Evolutionary conservation across 2,329 filamentous ascomycete species (phyloP), one percentile per base, ranked within the genome.

Genomic region (Dactylellina drechsleri): DNA sequence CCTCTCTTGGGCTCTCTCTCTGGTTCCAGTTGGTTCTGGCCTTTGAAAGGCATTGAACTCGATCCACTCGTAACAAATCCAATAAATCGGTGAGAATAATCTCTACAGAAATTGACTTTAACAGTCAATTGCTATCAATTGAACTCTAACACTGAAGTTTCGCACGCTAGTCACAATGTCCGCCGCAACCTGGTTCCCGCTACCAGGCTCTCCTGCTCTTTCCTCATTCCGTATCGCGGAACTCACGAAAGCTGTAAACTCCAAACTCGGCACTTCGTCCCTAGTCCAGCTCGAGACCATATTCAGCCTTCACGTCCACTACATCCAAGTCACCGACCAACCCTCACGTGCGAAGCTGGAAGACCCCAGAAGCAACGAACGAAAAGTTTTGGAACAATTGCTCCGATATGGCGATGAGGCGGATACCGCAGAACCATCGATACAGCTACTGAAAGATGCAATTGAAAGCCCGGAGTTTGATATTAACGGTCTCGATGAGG

Each of bases 231-330:
- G 83, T 79, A 80, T 84, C 72, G 82, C 83, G 77, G 83, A 84
- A 81, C 82, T 85, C 75, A 82, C 81, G 78, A 80, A 81, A 77
- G 82, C 83, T 73, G 83, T 85, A 80, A 84, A 85, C 80, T 82
- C 83, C 78, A 77, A 80, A 50, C 77, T 80, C 16, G 77, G 54
- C 23, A 12, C 65, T 18, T 66, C 61, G 13, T 50, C 59, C 15
- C 28, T 58, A 6, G 58, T 75, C 15, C 52, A 66, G 28, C 58
- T 76, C 77, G 84, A 84, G 79, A 84, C 87, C 74, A 82, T 83
- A 73, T 81, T 81, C 62, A 83, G 89, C 77, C 81, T 84, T 66
- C 89, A 87, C 85, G 81, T 88, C 68, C 91, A 92, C 84, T 92
- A 91, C 80, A 85, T 91, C 70, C 85, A 90, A 80, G 84, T 89